Conservation (phyloP, 2,329 filamentous ascomycete genomes). For the Leptographium radiaticola region DNA sequence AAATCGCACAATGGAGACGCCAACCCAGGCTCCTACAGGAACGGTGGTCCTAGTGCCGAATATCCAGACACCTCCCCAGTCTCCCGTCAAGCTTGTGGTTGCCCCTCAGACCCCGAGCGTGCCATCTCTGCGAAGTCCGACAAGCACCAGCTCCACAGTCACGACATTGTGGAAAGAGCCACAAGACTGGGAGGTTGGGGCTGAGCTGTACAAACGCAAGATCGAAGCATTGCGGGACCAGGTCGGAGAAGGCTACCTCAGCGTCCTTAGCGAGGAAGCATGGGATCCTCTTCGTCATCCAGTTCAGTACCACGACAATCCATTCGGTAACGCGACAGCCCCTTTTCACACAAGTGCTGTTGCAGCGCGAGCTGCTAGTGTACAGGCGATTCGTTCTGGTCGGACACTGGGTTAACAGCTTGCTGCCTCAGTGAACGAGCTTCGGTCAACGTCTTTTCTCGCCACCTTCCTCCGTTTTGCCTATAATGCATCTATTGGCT, state of each 20-base stretch:
- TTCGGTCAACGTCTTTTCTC: background rate
- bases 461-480: background rate
- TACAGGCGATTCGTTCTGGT: constrained; percentile 40
- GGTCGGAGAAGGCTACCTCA: constrained; percentile 79
- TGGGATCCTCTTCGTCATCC: constrained; percentile 35
- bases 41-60: background rate
- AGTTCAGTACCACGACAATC: constrained; percentile 24
- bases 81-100: background rate
- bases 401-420: constrained; percentile 31
- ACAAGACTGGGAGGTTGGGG: constrained; percentile 52
- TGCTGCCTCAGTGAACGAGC: background rate
- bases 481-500: background rate
- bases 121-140: constrained; percentile 5
- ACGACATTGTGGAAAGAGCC: constrained; percentile 23
- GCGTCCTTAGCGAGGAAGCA: constrained; percentile 66
- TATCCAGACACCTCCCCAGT: background rate
- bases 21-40: constrained; percentile 6
- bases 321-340: constrained; percentile 21
- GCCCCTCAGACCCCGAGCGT: constrained; percentile 3
- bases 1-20: constrained; percentile 19
- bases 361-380: constrained; percentile 22
- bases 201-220: constrained; percentile 75
- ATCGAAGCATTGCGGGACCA: constrained; percentile 76
- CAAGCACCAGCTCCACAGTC: background rate
- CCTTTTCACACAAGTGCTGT: constrained; percentile 23